Evolutionary conservation across 331 rosid genomes (phyloP).

Genomic region (Cydonia oblonga): DNA sequence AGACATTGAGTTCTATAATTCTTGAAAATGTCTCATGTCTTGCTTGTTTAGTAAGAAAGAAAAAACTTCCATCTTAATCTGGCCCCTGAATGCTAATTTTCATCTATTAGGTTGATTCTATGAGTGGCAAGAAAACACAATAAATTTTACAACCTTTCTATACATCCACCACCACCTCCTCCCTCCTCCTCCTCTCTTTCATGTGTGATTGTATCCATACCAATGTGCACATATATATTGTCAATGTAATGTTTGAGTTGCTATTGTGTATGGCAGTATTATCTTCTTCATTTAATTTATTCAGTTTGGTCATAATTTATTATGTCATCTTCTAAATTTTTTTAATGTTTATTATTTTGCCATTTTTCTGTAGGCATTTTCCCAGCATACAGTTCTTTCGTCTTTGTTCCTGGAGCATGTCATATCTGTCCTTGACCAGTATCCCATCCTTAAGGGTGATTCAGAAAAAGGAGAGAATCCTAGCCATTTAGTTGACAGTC

Average conservation of each 20-base stretch:
- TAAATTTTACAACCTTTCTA: too few relatives aligned
- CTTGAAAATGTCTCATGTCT: too few relatives aligned
- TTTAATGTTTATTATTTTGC: neutral
- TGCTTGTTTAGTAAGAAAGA: too few relatives aligned
- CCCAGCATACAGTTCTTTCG: slow-evolving; percentile 79
- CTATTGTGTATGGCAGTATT: neutral
- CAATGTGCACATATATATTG: neutral
- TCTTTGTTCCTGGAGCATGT: slow-evolving; percentile 77
- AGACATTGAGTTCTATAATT: too few relatives aligned
- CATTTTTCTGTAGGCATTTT: slow-evolving; percentile 57
- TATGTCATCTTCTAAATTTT: neutral
- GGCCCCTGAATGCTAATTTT: too few relatives aligned
- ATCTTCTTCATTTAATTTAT: neutral
- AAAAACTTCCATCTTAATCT: too few relatives aligned
- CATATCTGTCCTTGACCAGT: slow-evolving; percentile 61
- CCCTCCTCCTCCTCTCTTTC: neutral
- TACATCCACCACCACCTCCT: too few relatives aligned
- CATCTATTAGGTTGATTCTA: too few relatives aligned
- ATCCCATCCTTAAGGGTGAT: slow-evolving; percentile 49
- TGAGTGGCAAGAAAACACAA: too few relatives aligned
- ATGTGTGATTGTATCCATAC: neutral
- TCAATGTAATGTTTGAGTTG: neutral
- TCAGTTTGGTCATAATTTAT: neutral
- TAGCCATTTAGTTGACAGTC: slow-evolving; percentile 40
- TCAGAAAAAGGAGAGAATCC: slow-evolving; percentile 49